Evolutionary conservation across 345 rosid genomes (phyloP), one percentile per base, ranked within the genome.

Genomic region (Gossypioides kirkii): DNA sequence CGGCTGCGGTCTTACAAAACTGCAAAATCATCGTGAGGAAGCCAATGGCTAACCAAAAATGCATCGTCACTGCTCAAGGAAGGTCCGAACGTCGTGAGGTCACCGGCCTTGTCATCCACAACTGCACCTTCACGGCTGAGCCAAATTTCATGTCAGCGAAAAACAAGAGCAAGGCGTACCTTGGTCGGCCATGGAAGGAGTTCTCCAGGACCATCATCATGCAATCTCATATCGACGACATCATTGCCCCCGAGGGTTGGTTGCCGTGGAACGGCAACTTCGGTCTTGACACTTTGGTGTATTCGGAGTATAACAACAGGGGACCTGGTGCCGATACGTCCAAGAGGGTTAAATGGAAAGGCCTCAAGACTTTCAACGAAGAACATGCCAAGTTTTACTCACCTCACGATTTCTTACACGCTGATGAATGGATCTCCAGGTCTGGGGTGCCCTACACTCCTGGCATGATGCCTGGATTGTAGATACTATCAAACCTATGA

Each of bases 181-280:
- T 94, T 0, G 98, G 95, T 3, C 86, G 98, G 6, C 98, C 98
- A 6, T 86, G 90, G 92, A 85, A 80, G 60, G 42, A 63, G 68
- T 87, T 36, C 78, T 82, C 98, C 8, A 86, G 83, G 73, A 87
- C 93, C 3, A 67, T 93, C 36, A 63, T 87, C 74, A 85, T 89
- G 87, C 84, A 84, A 46, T 82, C 91, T 5, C 61, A 71, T 25
- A 81, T 93, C 3, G 90, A 83, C 5, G 84, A 81, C 43, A 55
- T 87, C 58, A 86, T 91, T 13, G 86, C 75, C 22, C 92, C 94
- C 0, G 79, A 87, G 3, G 97, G 98, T 0, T 94, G 90, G 91
- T 0, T 73, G 17, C 86, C 83, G 0, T 86, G 90, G 93, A 2
- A 26, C 0, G 94, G 90, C 0, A 56, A 73, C 4, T 79, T 79